Conservation (phyloP, 2,329 filamentous ascomycete genomes). For the Hypomyces rosellus region DNA sequence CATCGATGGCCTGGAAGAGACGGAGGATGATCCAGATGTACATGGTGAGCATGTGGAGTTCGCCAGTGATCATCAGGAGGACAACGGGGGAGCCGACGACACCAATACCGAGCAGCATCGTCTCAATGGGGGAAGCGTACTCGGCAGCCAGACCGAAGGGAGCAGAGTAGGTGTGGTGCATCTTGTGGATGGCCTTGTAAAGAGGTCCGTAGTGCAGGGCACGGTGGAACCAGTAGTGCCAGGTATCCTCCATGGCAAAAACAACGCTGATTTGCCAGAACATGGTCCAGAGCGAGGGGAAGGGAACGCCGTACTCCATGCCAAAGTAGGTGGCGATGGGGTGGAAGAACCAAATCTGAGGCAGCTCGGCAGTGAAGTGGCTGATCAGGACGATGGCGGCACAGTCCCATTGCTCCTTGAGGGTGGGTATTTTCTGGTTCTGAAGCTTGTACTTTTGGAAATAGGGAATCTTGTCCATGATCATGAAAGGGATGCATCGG, state of each 20-base stretch:
- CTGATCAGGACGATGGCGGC: slow-evolving; percentile 86
- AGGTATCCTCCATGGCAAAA: slow-evolving; percentile 92
- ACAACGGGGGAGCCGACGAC: slow-evolving; percentile 76
- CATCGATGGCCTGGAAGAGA: slow-evolving; percentile 95
- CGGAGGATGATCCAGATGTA: slow-evolving; percentile 92
- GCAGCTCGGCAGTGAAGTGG: slow-evolving; percentile 96
- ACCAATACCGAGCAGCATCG: slow-evolving; percentile 87
- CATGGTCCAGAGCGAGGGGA: slow-evolving; percentile 81
- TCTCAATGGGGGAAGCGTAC: slow-evolving; percentile 95
- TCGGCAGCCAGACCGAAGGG: slow-evolving; percentile 95
- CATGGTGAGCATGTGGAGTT: slow-evolving; percentile 96
- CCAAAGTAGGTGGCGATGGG: slow-evolving; percentile 90
- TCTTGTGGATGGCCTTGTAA: slow-evolving; percentile 97
- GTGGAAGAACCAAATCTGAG: slow-evolving; percentile 99
- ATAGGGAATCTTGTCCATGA: slow-evolving; percentile 80
- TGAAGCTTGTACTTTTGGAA: slow-evolving; percentile 97
- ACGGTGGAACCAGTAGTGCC: slow-evolving; percentile 98
- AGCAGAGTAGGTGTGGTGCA: slow-evolving; percentile 97
- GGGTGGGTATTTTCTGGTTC: slow-evolving; percentile 80
- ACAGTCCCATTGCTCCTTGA: slow-evolving; percentile 90
- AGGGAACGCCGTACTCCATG: slow-evolving; percentile 80
- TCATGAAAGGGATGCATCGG: slow-evolving; percentile 81
- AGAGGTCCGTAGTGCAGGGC: slow-evolving; percentile 88
- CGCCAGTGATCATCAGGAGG: slow-evolving; percentile 74
- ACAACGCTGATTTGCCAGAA: slow-evolving; percentile 86